Evolutionary conservation across 2,329 filamentous ascomycete genomes (phyloP).

Genomic region (Cryphonectria naterciae): DNA sequence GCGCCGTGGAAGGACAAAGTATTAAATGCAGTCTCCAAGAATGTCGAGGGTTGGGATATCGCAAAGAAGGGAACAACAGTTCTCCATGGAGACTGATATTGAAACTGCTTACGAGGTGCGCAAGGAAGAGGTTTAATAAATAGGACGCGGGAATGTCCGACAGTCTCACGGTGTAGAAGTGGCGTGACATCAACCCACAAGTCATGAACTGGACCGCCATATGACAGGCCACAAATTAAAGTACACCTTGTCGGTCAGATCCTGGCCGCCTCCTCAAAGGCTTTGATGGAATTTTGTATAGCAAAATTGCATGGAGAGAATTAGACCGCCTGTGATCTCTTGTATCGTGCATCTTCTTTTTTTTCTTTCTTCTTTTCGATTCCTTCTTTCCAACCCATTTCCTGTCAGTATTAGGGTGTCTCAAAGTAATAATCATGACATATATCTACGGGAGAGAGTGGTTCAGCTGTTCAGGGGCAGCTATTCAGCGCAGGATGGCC

Average conservation of each 20-base stretch:
- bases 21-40: neutral
- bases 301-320: neutral
- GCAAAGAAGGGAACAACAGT: neutral
- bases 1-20: neutral
- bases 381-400: neutral
- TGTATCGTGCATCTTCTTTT: neutral
- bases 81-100: neutral
- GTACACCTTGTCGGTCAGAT: neutral
- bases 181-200: constrained; percentile 13
- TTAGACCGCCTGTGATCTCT: neutral
- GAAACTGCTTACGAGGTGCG: neutral
- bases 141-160: neutral
- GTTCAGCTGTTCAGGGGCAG: neutral
- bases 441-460: neutral
- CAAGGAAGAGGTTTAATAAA: neutral
- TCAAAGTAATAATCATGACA: neutral
- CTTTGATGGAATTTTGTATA: neutral
- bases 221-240: constrained; percentile 2
- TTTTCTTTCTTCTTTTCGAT: neutral
- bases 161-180: neutral
- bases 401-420: neutral
- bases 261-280: neutral
- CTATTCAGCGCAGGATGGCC: neutral
- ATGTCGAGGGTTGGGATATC: neutral
- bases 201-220: neutral